phyloP scores from a whole-genome alignment of 2,329 filamentous ascomycete species.

The Trichophyton simii region DNA sequence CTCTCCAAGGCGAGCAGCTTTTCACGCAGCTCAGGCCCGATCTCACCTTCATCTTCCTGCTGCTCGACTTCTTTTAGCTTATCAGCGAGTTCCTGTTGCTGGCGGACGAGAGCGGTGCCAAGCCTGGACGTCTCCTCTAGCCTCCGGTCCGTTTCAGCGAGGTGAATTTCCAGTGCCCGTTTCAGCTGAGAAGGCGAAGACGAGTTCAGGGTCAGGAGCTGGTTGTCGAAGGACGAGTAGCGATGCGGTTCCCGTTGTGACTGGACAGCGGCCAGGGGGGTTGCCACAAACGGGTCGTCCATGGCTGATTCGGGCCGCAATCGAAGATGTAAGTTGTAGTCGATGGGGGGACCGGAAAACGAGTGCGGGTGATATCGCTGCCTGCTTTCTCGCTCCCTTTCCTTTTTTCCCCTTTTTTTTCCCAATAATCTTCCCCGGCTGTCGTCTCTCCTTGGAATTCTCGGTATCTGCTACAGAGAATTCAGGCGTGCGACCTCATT shows the following conservation, averaged over 20 bases:
- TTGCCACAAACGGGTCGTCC: constrained; percentile 49
- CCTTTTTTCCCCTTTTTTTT: background rate
- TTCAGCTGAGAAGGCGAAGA: constrained; percentile 78
- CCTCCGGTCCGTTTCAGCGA: constrained; percentile 81
- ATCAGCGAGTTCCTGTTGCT: constrained; percentile 71
- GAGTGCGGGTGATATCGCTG: background rate
- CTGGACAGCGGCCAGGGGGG: constrained; percentile 32
- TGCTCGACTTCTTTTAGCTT: constrained; percentile 74
- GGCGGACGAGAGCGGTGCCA: constrained; percentile 74
- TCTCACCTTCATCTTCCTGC: constrained; percentile 60
- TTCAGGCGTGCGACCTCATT: constrained; percentile 4
- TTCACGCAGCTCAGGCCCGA: constrained; percentile 68
- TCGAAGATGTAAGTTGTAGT: background rate
- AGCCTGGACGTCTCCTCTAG: constrained; percentile 84
- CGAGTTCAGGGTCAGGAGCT: constrained; percentile 67
- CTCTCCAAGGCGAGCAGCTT: constrained; percentile 79
- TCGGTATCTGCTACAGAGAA: background rate
- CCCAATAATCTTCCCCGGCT: background rate
- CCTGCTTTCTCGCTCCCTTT: background rate
- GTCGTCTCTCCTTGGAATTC: constrained; percentile 1
- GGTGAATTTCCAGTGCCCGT: constrained; percentile 76
- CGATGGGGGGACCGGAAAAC: no score
- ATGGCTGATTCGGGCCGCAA: constrained; percentile 15
- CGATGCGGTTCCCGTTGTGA: constrained; percentile 43
- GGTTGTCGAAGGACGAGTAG: constrained; percentile 71